A percentile compares a stretch with the other conserved stretches of the same genome.
These are phyloP conservation scores for Brachypodium distachyon DNA, from an alignment of 202 grass and related monocot genomes.

Conservation along the genomic window DNA sequence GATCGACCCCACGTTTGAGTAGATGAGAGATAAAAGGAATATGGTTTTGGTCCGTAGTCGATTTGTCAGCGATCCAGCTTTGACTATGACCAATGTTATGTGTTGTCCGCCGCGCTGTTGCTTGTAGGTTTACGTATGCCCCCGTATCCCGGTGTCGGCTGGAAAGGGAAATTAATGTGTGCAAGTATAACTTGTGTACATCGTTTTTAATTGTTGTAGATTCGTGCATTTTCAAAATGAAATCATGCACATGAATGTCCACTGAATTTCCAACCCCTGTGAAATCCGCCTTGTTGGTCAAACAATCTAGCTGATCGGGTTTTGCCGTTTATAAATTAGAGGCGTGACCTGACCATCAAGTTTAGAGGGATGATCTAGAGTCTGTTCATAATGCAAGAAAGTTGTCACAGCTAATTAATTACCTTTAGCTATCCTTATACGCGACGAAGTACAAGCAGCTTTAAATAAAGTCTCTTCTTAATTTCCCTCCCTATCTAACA, in stretches of 20 bases:
- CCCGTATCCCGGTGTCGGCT: slow-evolving; percentile 28
- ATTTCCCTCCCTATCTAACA: not conserved
- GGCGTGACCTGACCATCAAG: too few species aligned
- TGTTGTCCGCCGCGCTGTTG: not conserved
- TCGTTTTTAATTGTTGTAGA: not conserved
- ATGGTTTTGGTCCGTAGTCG: slow-evolving; percentile 5
- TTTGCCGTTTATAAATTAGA: too few species aligned
- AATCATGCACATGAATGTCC: not conserved
- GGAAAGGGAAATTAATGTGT: slow-evolving; percentile 1
- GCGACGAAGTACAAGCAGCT: not conserved
- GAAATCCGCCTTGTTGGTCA: too few species aligned
- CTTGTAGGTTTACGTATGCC: slow-evolving; percentile 13
- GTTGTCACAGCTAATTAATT: not conserved
- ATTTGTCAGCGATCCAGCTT: slow-evolving; percentile 22
- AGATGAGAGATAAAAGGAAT: slow-evolving; percentile 17
- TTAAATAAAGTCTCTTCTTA: not conserved
- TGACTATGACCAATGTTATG: slow-evolving; percentile 27
- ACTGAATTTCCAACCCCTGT: too few species aligned
- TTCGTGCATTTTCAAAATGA: not conserved
- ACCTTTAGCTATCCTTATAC: not conserved
- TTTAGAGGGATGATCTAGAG: too few species aligned
- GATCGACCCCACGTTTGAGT: slow-evolving; percentile 5
- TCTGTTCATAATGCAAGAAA: too few species aligned
- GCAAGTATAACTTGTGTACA: not conserved
- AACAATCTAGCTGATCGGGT: too few species aligned